These are phyloP conservation scores for Globisporangium viniferum DNA, from an alignment of 352 stramenopile species.

Conservation along the genomic window DNA sequence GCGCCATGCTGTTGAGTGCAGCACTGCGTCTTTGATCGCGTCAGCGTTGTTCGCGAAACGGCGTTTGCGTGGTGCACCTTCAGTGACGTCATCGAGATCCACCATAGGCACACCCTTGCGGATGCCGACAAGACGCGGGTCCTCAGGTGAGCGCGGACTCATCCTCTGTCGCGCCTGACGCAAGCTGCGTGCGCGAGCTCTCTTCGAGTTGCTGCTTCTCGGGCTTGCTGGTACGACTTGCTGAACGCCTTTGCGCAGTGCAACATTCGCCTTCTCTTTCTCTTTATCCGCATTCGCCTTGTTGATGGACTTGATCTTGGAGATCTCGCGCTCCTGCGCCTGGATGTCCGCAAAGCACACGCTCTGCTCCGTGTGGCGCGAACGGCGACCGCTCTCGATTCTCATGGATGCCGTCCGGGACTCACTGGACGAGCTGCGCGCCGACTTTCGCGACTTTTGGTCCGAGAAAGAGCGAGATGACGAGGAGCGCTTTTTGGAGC, in stretches of 20 bases:
- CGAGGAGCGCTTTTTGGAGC: neutral
- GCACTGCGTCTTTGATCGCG: constrained; percentile 34
- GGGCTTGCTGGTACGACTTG: constrained; percentile 10
- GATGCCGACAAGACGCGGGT: constrained; percentile 18
- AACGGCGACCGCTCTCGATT: neutral
- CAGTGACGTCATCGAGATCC: constrained; percentile 19
- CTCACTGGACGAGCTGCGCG: constrained; percentile 10
- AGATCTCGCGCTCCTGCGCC: constrained; percentile 55
- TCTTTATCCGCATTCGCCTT: constrained; percentile 20
- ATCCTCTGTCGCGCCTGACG: constrained; percentile 44
- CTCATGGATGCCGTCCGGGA: neutral
- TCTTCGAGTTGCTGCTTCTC: constrained; percentile 25
- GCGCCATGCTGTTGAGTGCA: constrained; percentile 70
- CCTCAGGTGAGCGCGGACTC: constrained; percentile 45
- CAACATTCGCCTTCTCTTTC: constrained; percentile 15
- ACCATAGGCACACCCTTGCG: constrained; percentile 22
- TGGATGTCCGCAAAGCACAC: constrained; percentile 51
- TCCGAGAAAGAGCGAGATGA: neutral
- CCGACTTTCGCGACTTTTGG: neutral
- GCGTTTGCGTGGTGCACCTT: constrained; percentile 15
- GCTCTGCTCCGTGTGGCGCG: constrained; percentile 19
- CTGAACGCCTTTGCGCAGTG: constrained; percentile 48
- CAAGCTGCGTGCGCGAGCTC: constrained; percentile 44
- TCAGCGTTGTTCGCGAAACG: constrained; percentile 33
- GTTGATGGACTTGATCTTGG: constrained; percentile 33